Evolutionary conservation across 179 eudicot genomes (phyloP), one percentile per base, ranked within the genome.

Genomic region (Camellia oleifera): DNA sequence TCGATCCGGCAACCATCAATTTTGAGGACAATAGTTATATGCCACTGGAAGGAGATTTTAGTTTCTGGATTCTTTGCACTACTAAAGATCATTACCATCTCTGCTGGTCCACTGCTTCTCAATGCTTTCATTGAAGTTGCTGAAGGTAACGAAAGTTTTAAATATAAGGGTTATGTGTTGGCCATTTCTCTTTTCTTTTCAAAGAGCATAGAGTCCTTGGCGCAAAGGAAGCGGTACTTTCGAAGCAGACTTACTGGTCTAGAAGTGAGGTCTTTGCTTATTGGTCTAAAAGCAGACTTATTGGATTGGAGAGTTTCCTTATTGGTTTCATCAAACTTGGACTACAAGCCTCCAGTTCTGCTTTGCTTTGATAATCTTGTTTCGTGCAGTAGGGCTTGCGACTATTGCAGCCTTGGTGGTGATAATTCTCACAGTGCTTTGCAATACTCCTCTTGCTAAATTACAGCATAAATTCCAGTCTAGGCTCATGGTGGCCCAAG

Each of bases 401-500:
- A 88, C 88, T 0, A 20, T 88, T 18, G 87, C 92, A 11, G 76
- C 89, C 11, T 50, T 89, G 68, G 58, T 71, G 3, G 89, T 86
- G 8, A 82, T 89, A 42, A 17, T 88, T 46, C 57, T 88, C 2
- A 74, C 88, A 42, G 87, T 88, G 12, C 61, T 84, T 69, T 82
- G 85, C 75, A 92, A 91, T 76, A 62, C 85, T 42, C 86, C 89
- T 0, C 82, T 91, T 9, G 88, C 97, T 4, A 92, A 92, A 80
- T 66, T 91, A 54, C 97, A 91, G 70, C 92, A 92, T 72, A 88
- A 81, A 83, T 91, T 85, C 80, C 95, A 93, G 76, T 80, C 83
- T 9, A 87, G 79, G 86, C 85, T 90, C 45, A 91, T 91, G 95
- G 82, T 62, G 45, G 89, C 91, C 9, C 92, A 91, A 84, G 91